These are phyloP conservation scores for Macrophomina tecta DNA, from an alignment of 2,329 filamentous ascomycete genomes.

Conservation along the genomic window DNA sequence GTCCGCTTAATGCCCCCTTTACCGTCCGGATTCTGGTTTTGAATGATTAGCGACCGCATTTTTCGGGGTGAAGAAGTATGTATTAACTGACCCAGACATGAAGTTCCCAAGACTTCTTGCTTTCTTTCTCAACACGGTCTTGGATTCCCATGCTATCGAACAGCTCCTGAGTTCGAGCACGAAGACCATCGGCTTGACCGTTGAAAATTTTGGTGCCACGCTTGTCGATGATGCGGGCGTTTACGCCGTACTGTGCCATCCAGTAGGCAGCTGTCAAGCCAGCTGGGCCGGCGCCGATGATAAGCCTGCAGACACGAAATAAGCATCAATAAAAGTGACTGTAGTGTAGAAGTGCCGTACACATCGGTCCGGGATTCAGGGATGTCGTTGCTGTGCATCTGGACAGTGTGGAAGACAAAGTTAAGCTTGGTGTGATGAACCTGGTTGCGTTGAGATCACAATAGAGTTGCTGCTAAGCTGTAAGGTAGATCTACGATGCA, in stretches of 20 bases:
- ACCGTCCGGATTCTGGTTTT: neutral
- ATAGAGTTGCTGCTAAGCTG: too few relatives aligned
- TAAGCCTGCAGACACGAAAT: neutral
- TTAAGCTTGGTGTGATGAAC: too few relatives aligned
- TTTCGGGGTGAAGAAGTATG: too few relatives aligned
- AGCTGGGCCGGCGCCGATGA: conserved; percentile 2
- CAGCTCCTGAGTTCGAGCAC: conserved; percentile 72
- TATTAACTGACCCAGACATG: neutral
- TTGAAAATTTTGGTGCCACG: conserved; percentile 57
- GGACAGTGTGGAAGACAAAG: too few relatives aligned
- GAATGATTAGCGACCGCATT: neutral
- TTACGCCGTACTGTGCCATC: conserved; percentile 10
- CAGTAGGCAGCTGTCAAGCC: conserved; percentile 4
- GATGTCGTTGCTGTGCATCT: too few relatives aligned
- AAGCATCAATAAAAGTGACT: too few relatives aligned
- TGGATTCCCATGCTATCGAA: conserved; percentile 73
- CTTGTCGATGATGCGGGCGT: conserved; percentile 56
- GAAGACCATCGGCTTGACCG: conserved; percentile 69
- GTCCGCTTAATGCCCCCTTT: conserved; percentile 33
- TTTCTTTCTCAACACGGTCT: conserved; percentile 66
- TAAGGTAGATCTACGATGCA: too few relatives aligned
- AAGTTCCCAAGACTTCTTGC: conserved; percentile 50
- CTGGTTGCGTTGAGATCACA: too few relatives aligned
- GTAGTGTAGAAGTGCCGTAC: too few relatives aligned
- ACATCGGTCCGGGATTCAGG: too few relatives aligned